Evolutionary conservation across 495 filamentous ascomycete species (phyloP).

Genomic region (Aspergillus cristatus): DNA sequence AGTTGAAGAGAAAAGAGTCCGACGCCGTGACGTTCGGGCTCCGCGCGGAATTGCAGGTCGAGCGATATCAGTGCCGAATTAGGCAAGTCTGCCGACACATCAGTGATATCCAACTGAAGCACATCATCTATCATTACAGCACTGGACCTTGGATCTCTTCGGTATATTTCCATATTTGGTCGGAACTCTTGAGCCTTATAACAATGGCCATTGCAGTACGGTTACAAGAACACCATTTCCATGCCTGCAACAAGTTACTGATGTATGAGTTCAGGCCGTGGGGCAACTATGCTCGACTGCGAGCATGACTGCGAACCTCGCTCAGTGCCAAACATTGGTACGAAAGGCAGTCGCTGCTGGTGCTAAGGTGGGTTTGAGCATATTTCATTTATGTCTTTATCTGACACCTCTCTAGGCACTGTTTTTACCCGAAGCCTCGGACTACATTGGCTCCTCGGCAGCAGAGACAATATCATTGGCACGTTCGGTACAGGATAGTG

Average conservation of each 20-base stretch:
- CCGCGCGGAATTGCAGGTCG: constrained; percentile 5
- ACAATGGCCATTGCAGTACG: constrained; percentile 32
- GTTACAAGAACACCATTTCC: background rate
- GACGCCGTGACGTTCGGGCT: constrained; percentile 6
- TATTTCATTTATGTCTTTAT: background rate
- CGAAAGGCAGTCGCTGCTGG: constrained; percentile 63
- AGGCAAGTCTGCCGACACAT: constrained; percentile 16
- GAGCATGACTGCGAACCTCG: constrained; percentile 67
- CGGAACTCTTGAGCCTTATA: no score
- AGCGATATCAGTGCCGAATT: constrained; percentile 9
- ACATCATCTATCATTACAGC: no score
- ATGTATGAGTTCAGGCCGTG: constrained; percentile 51
- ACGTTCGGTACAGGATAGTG: constrained; percentile 41
- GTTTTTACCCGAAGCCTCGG: constrained; percentile 86
- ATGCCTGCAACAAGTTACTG: background rate
- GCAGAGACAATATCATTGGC: constrained; percentile 60
- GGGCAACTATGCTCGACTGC: constrained; percentile 82
- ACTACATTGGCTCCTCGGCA: constrained; percentile 68
- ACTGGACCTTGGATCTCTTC: no score
- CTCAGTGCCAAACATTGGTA: constrained; percentile 62
- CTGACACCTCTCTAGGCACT: constrained; percentile 47
- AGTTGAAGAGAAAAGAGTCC: constrained; percentile 12
- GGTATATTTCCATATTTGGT: no score
- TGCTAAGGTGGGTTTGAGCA: constrained; percentile 51
- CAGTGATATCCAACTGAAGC: background rate